Evolutionary conservation across 139 green algal species (phyloP), one percentile per base, ranked within the genome.

Genomic region (Yamagishiella unicocca): DNA sequence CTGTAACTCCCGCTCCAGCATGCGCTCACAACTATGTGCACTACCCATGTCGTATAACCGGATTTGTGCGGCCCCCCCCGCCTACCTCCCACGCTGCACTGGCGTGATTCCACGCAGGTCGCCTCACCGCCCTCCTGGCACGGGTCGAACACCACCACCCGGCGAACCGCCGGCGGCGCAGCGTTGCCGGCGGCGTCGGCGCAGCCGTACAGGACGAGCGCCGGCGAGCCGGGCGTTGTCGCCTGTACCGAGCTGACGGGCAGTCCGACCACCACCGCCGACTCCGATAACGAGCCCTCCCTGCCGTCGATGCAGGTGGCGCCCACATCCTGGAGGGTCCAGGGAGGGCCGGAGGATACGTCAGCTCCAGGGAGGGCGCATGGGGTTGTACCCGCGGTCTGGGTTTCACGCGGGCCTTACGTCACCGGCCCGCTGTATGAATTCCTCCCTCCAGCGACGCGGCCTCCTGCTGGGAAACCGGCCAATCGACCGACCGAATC

Each of bases 161-260:
- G 61, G 27, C 79, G 79, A 50, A 64, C 79, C 4, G 46, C 62
- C 0, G 61, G 61, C 58, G 37, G 38, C 40, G 79, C 79, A 21
- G 42, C 61, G 61, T 64, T 64, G 61, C 79, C 79, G 6, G 61
- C 61, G 3, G 79, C 61, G 42, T 85, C 79, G 8, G 79, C 79
- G 62, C 79, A 85, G 79, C 79, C 79, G 61, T 76, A 85, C 79
- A 85, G n/a, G 38, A 85, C 40, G 35, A 64, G 17, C 17, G 79
- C 79, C n/a, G 79, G 79, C 5, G 21, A 0, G 42, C 42, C 79
- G 14, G 40, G 61, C 42, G 79, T n/a, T 31, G 79, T 85, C 42
- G 79, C 79, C 37, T 38, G 37, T 21, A 4, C 40, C 21, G 79
- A 64, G n/a, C 29, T 64, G 12, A 75, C 27, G 22, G 79, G 79